Evolutionary conservation across 1,284 basidiomycete genomes (phyloP), one percentile per base, ranked within the genome.

Genomic region (Malassezia sp.): DNA sequence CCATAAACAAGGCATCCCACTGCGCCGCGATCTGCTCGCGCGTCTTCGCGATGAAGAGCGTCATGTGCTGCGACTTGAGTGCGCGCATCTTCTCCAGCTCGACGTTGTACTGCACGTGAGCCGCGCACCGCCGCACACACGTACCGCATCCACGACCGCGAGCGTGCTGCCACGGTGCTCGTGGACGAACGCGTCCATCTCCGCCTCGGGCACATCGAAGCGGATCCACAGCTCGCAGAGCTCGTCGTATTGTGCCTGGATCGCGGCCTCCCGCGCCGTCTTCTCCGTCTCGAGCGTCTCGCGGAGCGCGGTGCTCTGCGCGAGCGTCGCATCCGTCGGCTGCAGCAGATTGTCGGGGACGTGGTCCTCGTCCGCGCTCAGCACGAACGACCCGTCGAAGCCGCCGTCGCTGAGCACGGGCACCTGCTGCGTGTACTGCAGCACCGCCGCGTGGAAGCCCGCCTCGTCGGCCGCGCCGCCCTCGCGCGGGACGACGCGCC

Each of bases 81-180:
- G 85, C 82, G 18, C 86, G 74, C 81, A 96, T 90, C 46, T 90
- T 78, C 48, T 85, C 83, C 28, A 95, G 74, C 71, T 99, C 93
- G 38, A 79, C 78, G 59, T 90, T 83, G 63, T 99, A 99, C 44
- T 52, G 39, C 18, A 2, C 42, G 27, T 39, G 38, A 45, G 32
- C 37, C 15, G 20, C 33, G 45, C 72, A 72, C n/a, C n/a, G n/a
- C n/a, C n/a, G n/a, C n/a, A n/a, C n/a, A n/a, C n/a, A n/a, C n/a
- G n/a, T n/a, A n/a, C n/a, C 10, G 81, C 79, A 45, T 74, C 73
- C 17, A 89, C 77, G 5, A 79, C 80, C 9, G 77, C 77, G 38
- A 82, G 79, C 8, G 83, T 87, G 56, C 79, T 82, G 1, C 88
- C 88, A 31, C 81, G 74, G 49, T 70, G 57, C 21, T 57, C 59